Evolutionary conservation across 306 rosid species (phyloP), one percentile per base, ranked within the genome.

Genomic region (Leucaena leucocephala): DNA sequence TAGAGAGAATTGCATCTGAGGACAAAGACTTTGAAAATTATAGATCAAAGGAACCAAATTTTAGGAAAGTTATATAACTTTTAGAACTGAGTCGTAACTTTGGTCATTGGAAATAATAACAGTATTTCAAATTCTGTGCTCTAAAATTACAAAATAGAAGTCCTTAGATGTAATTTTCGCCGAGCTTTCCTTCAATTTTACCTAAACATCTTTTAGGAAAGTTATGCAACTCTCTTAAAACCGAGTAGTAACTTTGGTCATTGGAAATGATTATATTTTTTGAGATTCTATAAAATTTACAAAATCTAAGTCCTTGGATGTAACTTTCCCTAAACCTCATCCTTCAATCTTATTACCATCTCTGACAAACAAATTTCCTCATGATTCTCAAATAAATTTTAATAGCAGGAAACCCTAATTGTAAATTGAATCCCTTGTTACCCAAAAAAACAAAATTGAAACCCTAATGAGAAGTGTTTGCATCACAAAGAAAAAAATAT

Each of bases 401-500:
- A 49, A 49, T 13, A 15, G 57, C 19, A 50, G 19, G 15, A 15
- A 16, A 50, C 7, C 7, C 57, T 14, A 50, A 50, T 50, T 50
- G 57, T 16, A 5, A 15, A 50, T 17, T 50, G 57, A 15, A 50
- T 2, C 7, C 57, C 57, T 50, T 50, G 17, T 50, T 50, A 16
- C 19, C 57, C 15, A 50, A 50, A 15, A 49, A 3, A 7, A 4
- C 15, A 50, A 50, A 4, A 14, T 50, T 5, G n/a, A 50, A 39
- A 66, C 71, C 49, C 33, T 40, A 40, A 67, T 8, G 7, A 19
- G 44, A n/a, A 67, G 48, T 39, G 22, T 66, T 44, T 40, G 15
- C 71, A 39, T 62, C 22, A 70, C 48, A n/a, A 12, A 42, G 36
- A 61, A 38, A 68, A 68, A 59, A 75, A 74, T 58, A 76, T 68